Conservation (phyloP, 768 basidiomycete species). For the Cyclocybe aegerita region DNA sequence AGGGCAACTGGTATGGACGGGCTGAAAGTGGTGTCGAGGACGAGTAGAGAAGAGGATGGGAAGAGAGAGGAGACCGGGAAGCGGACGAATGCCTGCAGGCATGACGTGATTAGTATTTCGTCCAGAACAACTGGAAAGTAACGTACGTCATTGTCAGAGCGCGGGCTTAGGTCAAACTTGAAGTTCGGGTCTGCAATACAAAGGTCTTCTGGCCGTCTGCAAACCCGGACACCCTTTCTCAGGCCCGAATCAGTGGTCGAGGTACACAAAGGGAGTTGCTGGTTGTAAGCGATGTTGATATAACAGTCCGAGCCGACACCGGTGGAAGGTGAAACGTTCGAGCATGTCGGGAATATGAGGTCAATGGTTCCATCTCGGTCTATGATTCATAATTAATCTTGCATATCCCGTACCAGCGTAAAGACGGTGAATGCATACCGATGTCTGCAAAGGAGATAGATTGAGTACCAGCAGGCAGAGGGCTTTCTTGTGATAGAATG, state of each 20-base stretch:
- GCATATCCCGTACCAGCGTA: neutral
- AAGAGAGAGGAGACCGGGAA: slow-evolving; percentile 67
- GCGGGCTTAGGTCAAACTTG: slow-evolving; percentile 63
- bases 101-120: neutral
- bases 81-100: slow-evolving; percentile 57
- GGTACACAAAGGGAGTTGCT: slow-evolving; percentile 81
- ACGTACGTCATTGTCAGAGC: slow-evolving; percentile 50
- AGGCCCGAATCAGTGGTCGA: slow-evolving; percentile 48
- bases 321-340: slow-evolving; percentile 58
- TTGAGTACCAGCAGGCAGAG: slow-evolving; percentile 75
- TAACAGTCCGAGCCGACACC: slow-evolving; percentile 77
- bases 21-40: slow-evolving; percentile 62
- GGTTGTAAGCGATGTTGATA: slow-evolving; percentile 92
- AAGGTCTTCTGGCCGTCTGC: slow-evolving; percentile 76
- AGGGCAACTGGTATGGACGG: slow-evolving; percentile 76
- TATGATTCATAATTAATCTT: slow-evolving; percentile 22
- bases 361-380: slow-evolving; percentile 98
- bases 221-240: slow-evolving; percentile 53
- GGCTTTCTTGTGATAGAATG: slow-evolving; percentile 60
- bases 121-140: neutral
- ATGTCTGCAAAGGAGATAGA: slow-evolving; percentile 89
- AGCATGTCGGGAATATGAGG: slow-evolving; percentile 88
- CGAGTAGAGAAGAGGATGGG: slow-evolving; percentile 58
- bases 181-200: slow-evolving; percentile 83
- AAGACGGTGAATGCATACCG: slow-evolving; percentile 43